Percentiles rank a stretch among this genome's conserved stretches.
phyloP scores from a whole-genome alignment of 352 stramenopile species.

The Phytophthora tentaculata region DNA sequence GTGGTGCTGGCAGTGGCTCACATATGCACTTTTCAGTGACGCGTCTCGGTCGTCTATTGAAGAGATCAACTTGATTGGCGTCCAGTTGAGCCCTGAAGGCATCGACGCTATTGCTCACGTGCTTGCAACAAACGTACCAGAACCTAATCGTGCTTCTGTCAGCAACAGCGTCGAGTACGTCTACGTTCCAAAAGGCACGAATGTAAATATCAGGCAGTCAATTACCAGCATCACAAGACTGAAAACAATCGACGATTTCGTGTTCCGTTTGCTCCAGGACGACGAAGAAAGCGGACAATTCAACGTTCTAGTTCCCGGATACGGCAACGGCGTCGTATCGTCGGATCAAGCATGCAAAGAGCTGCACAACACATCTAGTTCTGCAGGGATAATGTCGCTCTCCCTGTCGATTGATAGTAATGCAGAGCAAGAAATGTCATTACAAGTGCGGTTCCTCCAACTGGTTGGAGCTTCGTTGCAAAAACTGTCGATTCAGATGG shows the following conservation, averaged over 20 bases:
- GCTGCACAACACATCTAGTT: neutral
- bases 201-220: conserved; percentile 25
- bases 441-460: conserved; percentile 21
- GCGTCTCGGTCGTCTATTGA: conserved; percentile 36
- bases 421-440: conserved; percentile 13
- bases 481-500: conserved; percentile 32
- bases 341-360: conserved; percentile 4
- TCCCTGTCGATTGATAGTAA: conserved; percentile 34
- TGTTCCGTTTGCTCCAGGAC: conserved; percentile 32
- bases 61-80: conserved; percentile 31
- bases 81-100: conserved; percentile 24
- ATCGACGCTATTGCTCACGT: conserved; percentile 29
- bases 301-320: conserved; percentile 43
- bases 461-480: conserved; percentile 28
- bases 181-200: conserved; percentile 20
- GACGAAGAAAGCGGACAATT: conserved; percentile 30
- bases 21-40: conserved; percentile 33
- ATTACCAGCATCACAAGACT: conserved; percentile 18
- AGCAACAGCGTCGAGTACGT: conserved; percentile 16
- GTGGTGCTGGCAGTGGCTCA: conserved; percentile 38
- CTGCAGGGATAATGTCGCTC: conserved; percentile 29
- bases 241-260: conserved; percentile 27
- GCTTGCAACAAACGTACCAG: conserved; percentile 25
- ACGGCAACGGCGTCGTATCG: conserved; percentile 32
- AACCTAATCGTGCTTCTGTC: conserved; percentile 13